phyloP scores from a whole-genome alignment of 208 protist genomes.

The Wallacemonas sp. region DNA sequence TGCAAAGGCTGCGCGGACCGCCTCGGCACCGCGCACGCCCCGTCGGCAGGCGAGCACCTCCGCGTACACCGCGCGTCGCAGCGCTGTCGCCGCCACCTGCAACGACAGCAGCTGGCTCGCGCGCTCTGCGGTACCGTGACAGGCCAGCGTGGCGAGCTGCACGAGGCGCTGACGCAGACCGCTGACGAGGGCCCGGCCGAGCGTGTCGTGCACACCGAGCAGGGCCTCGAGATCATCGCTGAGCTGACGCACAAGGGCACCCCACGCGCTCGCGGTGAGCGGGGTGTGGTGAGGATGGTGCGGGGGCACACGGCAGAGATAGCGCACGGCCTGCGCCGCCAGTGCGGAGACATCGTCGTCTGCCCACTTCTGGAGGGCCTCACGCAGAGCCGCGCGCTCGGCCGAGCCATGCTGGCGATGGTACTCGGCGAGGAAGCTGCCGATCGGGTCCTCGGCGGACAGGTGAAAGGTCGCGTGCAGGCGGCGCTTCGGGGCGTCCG shows the following conservation, averaged over 20 bases:
- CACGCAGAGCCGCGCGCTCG: not conserved
- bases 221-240: not conserved
- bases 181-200: not conserved
- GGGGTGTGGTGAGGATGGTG: not conserved
- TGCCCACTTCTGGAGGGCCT: not conserved
- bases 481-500: no score
- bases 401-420: not conserved
- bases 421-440: not conserved
- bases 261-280: not conserved
- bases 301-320: not conserved
- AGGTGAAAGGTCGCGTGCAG: slow-evolving; percentile 4
- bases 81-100: not conserved
- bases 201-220: not conserved
- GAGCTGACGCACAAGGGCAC: not conserved
- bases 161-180: not conserved
- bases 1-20: not conserved
- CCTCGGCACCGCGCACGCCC: not conserved
- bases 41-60: not conserved
- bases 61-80: not conserved
- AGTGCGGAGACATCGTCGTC: not conserved
- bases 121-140: not conserved
- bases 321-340: not conserved
- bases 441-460: not conserved
- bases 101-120: not conserved
- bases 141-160: not conserved